These are phyloP conservation scores for Suillus variegatus DNA, from an alignment of 768 basidiomycete species.

Conservation along the genomic window DNA sequence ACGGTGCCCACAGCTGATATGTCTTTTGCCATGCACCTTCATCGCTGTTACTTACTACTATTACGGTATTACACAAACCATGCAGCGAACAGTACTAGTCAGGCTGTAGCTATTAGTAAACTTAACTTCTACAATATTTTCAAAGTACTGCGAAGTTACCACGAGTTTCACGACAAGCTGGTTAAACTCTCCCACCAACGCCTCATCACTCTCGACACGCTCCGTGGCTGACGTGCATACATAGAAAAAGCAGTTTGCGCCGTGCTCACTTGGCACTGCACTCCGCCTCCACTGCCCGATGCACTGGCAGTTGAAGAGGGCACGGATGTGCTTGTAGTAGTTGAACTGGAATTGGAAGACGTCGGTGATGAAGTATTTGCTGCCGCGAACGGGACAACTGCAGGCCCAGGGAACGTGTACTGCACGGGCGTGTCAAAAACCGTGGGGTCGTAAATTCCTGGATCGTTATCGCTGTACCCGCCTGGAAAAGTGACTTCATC, in stretches of 20 bases:
- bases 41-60: too few relatives aligned
- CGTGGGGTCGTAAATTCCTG: conserved; percentile 65
- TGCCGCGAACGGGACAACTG: conserved; percentile 43
- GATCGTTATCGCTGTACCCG: conserved; percentile 68
- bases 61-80: too few relatives aligned
- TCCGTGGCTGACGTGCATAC: conserved; percentile 21
- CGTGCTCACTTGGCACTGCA: conserved; percentile 25
- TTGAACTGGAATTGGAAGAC: conserved; percentile 18
- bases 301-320: conserved; percentile 11
- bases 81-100: too few relatives aligned
- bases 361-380: conserved; percentile 12
- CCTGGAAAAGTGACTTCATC: conserved; percentile 72
- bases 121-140: too few relatives aligned
- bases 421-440: conserved; percentile 33
- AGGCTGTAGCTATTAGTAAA: too few relatives aligned
- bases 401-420: conserved; percentile 57
- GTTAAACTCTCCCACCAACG: conserved; percentile 8
- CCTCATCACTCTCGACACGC: conserved; percentile 34
- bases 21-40: too few relatives aligned
- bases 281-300: conserved; percentile 9
- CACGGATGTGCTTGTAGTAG: conserved; percentile 5
- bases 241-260: conserved; percentile 6
- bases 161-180: background rate
- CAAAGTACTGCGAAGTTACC: too few relatives aligned
- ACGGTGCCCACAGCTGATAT: too few relatives aligned